Conservation (phyloP, 441 rosid species). For the Corymbia citriodora region DNA sequence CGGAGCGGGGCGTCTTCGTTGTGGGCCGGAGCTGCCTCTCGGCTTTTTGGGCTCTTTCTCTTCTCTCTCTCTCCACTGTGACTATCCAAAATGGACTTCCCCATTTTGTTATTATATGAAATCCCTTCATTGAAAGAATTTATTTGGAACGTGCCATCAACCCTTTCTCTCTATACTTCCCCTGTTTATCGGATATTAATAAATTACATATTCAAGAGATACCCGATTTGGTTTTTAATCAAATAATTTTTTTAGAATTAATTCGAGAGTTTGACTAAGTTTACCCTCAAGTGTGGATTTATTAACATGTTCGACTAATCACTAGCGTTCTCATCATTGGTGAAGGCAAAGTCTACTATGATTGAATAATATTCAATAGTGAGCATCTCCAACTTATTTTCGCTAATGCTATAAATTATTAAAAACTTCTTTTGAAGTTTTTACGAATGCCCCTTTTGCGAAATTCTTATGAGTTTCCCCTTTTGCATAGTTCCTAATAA, state of each 20-base stretch:
- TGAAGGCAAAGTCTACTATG: rapidly evolving
- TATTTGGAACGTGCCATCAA: background rate
- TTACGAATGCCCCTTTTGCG: rapidly evolving
- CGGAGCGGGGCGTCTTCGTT: background rate
- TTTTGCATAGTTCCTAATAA: background rate
- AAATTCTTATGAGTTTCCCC: background rate
- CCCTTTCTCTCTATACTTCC: background rate
- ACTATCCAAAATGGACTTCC: background rate
- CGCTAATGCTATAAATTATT: background rate
- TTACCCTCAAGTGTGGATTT: rapidly evolving
- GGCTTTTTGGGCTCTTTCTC: background rate
- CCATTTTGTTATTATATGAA: background rate
- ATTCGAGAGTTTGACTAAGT: background rate
- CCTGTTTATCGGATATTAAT: background rate
- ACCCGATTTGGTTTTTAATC: background rate
- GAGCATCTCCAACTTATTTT: background rate
- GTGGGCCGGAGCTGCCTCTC: background rate
- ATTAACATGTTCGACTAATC: rapidly evolving
- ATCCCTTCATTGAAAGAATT: background rate
- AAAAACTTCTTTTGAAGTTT: background rate
- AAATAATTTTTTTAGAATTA: background rate
- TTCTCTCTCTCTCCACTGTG: background rate
- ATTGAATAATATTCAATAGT: background rate
- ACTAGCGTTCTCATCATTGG: background rate
- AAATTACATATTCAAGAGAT: background rate